Percentiles rank a stretch among this genome's conserved stretches.
Conservation (phyloP, 768 basidiomycete species). For the Suillus subaureus region DNA sequence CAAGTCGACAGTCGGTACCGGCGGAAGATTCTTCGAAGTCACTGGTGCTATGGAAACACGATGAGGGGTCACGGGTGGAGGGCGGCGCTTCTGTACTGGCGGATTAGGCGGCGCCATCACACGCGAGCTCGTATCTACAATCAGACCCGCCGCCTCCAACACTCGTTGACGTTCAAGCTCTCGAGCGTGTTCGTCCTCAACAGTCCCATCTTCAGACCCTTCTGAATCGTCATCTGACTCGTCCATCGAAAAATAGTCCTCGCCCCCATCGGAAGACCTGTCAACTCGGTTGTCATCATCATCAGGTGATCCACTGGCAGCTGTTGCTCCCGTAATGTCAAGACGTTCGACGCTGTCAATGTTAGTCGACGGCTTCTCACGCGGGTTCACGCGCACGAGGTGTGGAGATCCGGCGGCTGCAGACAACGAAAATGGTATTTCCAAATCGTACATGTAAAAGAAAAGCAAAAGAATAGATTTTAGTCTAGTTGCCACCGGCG, state of each 20-base stretch:
- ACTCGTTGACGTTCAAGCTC: conserved; percentile 80
- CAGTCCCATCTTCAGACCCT: conserved; percentile 32
- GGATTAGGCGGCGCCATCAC: conserved; percentile 47
- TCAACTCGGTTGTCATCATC: conserved; percentile 18
- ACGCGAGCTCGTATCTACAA: conserved; percentile 54
- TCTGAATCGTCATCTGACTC: conserved; percentile 32
- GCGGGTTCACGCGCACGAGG: not conserved
- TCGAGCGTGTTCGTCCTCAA: conserved; percentile 58
- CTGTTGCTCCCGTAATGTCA: not conserved
- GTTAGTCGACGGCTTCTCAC: conserved; percentile 2
- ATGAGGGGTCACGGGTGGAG: conserved; percentile 26
- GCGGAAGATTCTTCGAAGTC: conserved; percentile 56
- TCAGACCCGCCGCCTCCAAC: conserved; percentile 86
- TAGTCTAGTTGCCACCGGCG: conserved; percentile 67
- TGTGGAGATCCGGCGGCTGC: not conserved
- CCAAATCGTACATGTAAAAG: conserved; percentile 43
- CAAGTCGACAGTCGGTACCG: conserved; percentile 42
- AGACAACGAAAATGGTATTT: conserved; percentile 14
- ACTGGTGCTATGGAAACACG: conserved; percentile 17
- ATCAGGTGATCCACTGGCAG: conserved; percentile 4
- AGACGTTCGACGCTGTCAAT: not conserved
- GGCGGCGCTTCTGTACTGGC: conserved; percentile 27
- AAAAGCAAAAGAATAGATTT: conserved; percentile 62
- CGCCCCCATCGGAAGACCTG: conserved; percentile 35
- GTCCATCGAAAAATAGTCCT: conserved; percentile 34